Percentiles rank a stretch among this genome's conserved stretches.
phyloP scores from a whole-genome alignment of 208 protist species.

The Leishmania braziliensis region DNA sequence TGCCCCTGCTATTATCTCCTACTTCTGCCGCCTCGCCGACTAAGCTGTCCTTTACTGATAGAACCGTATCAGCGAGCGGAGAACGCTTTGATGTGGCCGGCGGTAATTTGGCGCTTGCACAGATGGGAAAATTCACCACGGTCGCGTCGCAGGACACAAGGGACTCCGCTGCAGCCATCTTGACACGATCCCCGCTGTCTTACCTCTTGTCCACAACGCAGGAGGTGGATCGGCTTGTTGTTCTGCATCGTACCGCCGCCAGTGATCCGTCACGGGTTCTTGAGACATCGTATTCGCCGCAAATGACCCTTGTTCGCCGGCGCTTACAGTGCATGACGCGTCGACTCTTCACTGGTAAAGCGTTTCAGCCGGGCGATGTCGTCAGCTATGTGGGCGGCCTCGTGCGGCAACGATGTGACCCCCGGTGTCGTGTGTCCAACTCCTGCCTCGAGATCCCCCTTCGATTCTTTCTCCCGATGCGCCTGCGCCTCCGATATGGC shows the following conservation, averaged over 20 bases:
- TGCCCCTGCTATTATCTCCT: background rate
- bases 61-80: background rate
- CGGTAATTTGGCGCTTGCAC: background rate
- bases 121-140: background rate
- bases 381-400: conserved; percentile 76
- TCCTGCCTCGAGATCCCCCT: conserved; percentile 78
- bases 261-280: too few relatives aligned
- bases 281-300: conserved; percentile 12
- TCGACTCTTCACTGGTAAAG: conserved; percentile 70
- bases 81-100: background rate
- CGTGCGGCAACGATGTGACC: conserved; percentile 39
- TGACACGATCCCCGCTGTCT: conserved; percentile 13
- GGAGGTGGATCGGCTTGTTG: conserved; percentile 38
- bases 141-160: too few relatives aligned
- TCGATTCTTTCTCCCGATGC: conserved; percentile 52
- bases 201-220: conserved; percentile 19
- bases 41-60: background rate
- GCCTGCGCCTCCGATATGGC: conserved; percentile 20
- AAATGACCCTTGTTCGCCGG: conserved; percentile 24
- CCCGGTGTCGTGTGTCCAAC: conserved; percentile 51
- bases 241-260: conserved; percentile 7
- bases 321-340: conserved; percentile 50
- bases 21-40: background rate
- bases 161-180: background rate
- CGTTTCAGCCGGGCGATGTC: conserved; percentile 71